A percentile compares a stretch with the other conserved stretches of the same genome.
phyloP scores from a whole-genome alignment of 1,284 basidiomycete genomes.

The Porogramme epimiltina region DNA sequence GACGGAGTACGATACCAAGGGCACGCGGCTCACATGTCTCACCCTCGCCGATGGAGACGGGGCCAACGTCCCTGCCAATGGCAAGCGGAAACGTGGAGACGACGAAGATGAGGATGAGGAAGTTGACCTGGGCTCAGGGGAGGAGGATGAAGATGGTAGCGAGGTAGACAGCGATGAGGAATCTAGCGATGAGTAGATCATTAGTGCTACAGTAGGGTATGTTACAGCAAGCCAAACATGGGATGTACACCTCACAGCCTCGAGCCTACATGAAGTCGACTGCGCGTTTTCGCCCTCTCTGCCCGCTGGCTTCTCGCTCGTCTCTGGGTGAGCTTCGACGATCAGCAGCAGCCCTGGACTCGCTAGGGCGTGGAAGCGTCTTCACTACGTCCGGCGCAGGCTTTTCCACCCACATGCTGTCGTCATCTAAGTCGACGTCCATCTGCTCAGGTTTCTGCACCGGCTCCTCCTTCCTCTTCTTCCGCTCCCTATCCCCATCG shows the following conservation, averaged over 20 bases:
- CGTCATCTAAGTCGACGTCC: conserved; percentile 35
- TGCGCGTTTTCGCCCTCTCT: conserved; percentile 59
- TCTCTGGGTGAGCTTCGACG: too few relatives aligned
- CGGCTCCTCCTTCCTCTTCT: conserved; percentile 32
- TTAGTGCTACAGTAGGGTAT: not conserved
- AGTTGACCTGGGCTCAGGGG: not conserved
- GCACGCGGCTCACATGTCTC: conserved; percentile 81
- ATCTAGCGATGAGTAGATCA: conserved; percentile 6
- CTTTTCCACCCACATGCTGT: conserved; percentile 68
- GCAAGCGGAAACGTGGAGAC: conserved; percentile 42
- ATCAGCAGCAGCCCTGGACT: too few relatives aligned
- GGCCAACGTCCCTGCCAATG: conserved; percentile 23
- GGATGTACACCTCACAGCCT: not conserved
- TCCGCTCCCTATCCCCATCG: conserved; percentile 35
- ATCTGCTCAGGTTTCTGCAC: not conserved
- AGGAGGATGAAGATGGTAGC: conserved; percentile 4
- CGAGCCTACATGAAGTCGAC: conserved; percentile 62
- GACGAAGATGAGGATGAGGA: conserved; percentile 19
- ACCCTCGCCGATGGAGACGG: conserved; percentile 64
- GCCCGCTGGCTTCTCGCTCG: conserved; percentile 23
- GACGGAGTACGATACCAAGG: conserved; percentile 80
- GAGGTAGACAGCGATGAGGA: conserved; percentile 20
- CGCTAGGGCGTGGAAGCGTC: conserved; percentile 14
- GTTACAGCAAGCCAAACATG: not conserved
- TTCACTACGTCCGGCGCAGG: conserved; percentile 47